Base-by-base conservation (phyloP, 768 basidiomycete species). In the Xanthoconium stramineum region DNA sequence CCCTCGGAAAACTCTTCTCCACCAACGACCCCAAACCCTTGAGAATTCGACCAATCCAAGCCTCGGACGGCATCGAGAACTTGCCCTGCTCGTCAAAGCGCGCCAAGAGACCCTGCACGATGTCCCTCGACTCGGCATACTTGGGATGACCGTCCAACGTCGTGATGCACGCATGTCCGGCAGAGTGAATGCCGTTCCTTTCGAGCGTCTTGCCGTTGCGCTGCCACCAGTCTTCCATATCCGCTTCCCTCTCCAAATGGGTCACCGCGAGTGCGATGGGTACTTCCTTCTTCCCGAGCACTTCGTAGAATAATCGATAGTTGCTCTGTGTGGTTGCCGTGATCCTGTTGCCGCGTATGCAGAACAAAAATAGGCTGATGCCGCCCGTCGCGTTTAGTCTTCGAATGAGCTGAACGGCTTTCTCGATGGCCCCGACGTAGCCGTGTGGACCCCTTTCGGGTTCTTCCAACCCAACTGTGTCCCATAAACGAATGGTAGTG, bases 251-350 rank as follows among this genome's bases (percentile, higher is more conserved):
- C 57, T 76, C 77, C 20, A 78, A 65, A 28, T 77, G 74, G 0
- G 74, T 78, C 32, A 79, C 64, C 1, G 70, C 74, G 8, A 79
- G 54, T 10, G 74, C 66, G 20, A 73, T 68, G 0, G 77, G 77
- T 8, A 79, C 78, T 15, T 69, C 56, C 14, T 67, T 61, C 38
- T 70, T 65, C 17, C 71, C 69, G 0, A 73, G 55, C 4, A 66
- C 53, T 14, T 66, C 65, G 52, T 66, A 66, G 20, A 66, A 66
- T 40, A 67, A 43, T 2, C 62, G 33, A 12, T 67, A 67, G 42
- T 65, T 65, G 59, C 65, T 65, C 46, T 67, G 65, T 1, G 60
- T 55, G 3, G 63, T 66, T 32, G 60, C 60, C 7, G 65, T 66
- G 30, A 77, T 66, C 57, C 75, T 63, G 15, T 74, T 72, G 1